These are phyloP conservation scores for Neurospora discreta DNA, from an alignment of 495 filamentous ascomycete species.

Conservation along the genomic window DNA sequence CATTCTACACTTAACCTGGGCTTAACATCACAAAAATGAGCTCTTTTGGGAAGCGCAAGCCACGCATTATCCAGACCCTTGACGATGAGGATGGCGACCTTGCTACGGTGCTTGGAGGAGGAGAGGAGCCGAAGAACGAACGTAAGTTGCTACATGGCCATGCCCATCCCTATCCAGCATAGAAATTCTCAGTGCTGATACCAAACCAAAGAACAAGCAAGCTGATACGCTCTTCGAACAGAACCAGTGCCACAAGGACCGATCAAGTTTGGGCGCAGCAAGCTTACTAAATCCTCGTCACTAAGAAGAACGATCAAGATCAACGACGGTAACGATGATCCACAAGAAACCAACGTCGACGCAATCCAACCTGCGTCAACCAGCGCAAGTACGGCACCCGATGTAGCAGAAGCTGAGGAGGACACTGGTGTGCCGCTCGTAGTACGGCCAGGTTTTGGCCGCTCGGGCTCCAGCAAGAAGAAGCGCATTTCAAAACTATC, in stretches of 20 bases:
- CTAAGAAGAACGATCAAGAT: constrained; percentile 40
- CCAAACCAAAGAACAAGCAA: constrained; percentile 18
- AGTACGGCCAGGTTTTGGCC: constrained; percentile 24
- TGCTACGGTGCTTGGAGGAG: constrained; percentile 15
- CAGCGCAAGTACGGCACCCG: constrained; percentile 12
- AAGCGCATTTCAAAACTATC: constrained; percentile 61
- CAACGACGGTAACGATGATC: constrained; percentile 19
- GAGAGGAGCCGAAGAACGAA: constrained; percentile 22
- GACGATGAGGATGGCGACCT: constrained; percentile 46
- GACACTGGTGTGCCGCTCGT: constrained; percentile 26
- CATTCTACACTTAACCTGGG: background rate
- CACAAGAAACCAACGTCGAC: background rate
- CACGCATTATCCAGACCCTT: constrained; percentile 60
- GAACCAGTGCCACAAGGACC: constrained; percentile 21
- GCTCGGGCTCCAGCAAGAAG: constrained; percentile 38
- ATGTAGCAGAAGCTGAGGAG: constrained; percentile 26
- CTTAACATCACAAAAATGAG: constrained; percentile 37
- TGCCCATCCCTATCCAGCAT: background rate
- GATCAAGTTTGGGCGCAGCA: constrained; percentile 33
- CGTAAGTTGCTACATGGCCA: constrained; percentile 14
- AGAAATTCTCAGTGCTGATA: constrained; percentile 19
- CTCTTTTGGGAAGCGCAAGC: constrained; percentile 57
- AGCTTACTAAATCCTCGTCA: constrained; percentile 38
- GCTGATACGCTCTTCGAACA: constrained; percentile 26
- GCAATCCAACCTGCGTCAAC: background rate